These are phyloP conservation scores for Rhizopus sp. DNA, from an alignment of 371 early-diverging fungal species.

Conservation along the genomic window DNA sequence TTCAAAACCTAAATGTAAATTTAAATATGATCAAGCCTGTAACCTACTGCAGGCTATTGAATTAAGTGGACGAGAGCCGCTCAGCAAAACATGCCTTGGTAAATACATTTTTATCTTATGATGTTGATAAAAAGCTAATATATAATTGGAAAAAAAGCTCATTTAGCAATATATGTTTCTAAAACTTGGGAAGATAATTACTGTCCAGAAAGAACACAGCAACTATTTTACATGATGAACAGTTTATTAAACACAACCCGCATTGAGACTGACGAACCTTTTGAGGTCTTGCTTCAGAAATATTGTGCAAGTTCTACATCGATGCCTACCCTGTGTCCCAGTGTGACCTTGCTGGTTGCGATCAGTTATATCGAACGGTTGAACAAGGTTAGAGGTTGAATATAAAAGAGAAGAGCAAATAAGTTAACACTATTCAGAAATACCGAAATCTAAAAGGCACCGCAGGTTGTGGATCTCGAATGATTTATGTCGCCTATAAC, in stretches of 20 bases:
- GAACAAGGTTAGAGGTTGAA: constrained; percentile 46
- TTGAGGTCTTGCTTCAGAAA: constrained; percentile 33
- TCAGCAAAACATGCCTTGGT: constrained; percentile 38
- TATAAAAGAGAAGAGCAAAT: neutral
- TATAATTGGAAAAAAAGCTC: constrained; percentile 23
- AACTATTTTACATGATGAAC: constrained; percentile 33
- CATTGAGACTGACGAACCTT: constrained; percentile 25
- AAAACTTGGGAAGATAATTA: constrained; percentile 48
- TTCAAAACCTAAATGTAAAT: neutral
- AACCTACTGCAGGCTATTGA: constrained; percentile 40
- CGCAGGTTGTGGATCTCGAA: constrained; percentile 56
- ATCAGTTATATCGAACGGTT: constrained; percentile 60
- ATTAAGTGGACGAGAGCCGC: constrained; percentile 29
- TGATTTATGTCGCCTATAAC: constrained; percentile 60
- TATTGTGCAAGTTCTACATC: constrained; percentile 33
- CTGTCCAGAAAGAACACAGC: constrained; percentile 26
- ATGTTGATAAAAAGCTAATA: neutral
- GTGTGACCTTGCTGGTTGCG: constrained; percentile 53
- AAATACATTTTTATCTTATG: constrained; percentile 14
- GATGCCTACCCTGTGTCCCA: constrained; percentile 48
- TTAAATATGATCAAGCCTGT: constrained; percentile 36
- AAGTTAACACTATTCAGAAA: constrained; percentile 29
- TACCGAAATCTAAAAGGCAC: constrained; percentile 52
- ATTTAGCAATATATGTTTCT: constrained; percentile 38
- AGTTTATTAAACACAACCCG: constrained; percentile 29